Evolutionary conservation across 106 monocot genomes (phyloP), one percentile per base, ranked within the genome.

Genomic region (Phalaenopsis equestris): DNA sequence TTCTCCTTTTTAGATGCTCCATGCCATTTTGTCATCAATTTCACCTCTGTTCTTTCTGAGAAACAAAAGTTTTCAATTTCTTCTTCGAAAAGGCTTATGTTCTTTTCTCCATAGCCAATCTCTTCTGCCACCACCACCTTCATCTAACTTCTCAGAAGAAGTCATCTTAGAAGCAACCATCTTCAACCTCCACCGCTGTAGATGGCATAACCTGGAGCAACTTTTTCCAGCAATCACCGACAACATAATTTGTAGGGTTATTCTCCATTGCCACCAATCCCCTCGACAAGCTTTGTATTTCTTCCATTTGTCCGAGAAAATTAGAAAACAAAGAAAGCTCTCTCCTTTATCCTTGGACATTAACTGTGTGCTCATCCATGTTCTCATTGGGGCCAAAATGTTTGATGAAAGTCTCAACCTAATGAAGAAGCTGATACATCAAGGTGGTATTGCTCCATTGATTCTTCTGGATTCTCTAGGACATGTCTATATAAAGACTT

Each of bases 321-420:
- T 73, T 11, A 42, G 70, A 41, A 41, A 17, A 47, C 30, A 39
- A 11, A 55, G 72, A 36, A 16, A 73, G 46, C 46, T 42, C 16
- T 43, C 49, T 61, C 41, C 17, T 42, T 78, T 82, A 6, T 78
- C 55, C 75, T 21, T 82, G 8, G 76, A 61, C 16, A 82, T 80
- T 45, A 39, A 80, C 55, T 80, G 82, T 15, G n/a, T 46, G 19
- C 38, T 85, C 1, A 80, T 85, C 38, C 79, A 79, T 45, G 79
- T 82, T 5, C 46, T 88, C 11, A 55, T 83, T 24, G 55, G 74
- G 1, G 47, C 55, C 19, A 83, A 79, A 61, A 67, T 76, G 83
- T 88, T 88, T 57, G 78, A 80, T 18, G 85, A 85, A 36, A 80
- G 80, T 7, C 18, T 88, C 30, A 8, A 21, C 21, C 12, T 83